These are phyloP conservation scores for Chaetomiaceae sp. DNA, from an alignment of 2,329 filamentous ascomycete genomes.

Conservation along the genomic window DNA sequence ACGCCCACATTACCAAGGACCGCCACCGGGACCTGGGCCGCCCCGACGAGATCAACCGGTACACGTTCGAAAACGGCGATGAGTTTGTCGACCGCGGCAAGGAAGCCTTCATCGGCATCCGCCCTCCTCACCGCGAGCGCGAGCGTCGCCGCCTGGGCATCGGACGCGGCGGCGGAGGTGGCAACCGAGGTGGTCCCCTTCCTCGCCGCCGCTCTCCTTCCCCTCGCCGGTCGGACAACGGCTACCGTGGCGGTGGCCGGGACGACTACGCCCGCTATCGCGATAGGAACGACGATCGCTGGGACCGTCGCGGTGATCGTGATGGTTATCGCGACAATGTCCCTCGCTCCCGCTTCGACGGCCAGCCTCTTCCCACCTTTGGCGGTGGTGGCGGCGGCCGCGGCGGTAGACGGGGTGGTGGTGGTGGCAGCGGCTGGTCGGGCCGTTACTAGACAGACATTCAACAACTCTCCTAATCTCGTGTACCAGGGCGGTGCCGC, in stretches of 20 bases:
- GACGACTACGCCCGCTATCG: constrained; percentile 1
- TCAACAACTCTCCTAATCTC: too few relatives aligned
- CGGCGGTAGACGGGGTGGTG: constrained; percentile 7
- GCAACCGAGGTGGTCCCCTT: constrained; percentile 17
- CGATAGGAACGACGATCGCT: neutral
- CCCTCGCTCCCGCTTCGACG: constrained; percentile 25
- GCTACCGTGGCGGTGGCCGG: constrained; percentile 1
- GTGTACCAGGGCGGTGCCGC: too few relatives aligned
- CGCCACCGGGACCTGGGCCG: constrained; percentile 40
- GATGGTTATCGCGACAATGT: constrained; percentile 12
- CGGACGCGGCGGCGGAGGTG: constrained; percentile 34
- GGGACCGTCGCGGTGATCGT: neutral
- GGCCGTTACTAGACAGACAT: neutral
- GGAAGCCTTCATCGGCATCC: constrained; percentile 63
- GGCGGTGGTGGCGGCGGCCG: constrained; percentile 14
- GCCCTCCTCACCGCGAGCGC: constrained; percentile 53
- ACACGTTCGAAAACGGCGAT: constrained; percentile 66
- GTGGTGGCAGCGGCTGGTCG: constrained; percentile 7
- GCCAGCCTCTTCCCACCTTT: constrained; percentile 26
- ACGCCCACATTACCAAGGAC: constrained; percentile 43
- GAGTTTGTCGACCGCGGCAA: constrained; percentile 67
- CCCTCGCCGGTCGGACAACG: constrained; percentile 8
- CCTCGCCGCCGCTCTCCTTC: constrained; percentile 10
- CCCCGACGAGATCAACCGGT: constrained; percentile 60
- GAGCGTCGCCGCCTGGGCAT: constrained; percentile 33